Base-by-base conservation (phyloP, 1,284 basidiomycete species). In the Sutorius eximius region DNA sequence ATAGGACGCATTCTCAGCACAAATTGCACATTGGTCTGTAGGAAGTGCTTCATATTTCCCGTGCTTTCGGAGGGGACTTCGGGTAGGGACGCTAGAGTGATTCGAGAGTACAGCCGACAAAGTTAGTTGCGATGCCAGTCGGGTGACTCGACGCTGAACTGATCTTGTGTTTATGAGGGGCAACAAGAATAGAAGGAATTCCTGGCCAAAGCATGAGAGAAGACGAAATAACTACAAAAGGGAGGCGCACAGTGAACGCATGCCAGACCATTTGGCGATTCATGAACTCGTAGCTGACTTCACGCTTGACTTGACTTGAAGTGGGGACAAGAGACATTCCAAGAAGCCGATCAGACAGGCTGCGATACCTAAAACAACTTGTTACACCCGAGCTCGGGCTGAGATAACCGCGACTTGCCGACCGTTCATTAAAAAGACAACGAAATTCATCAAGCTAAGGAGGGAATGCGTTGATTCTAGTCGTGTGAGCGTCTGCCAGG, bases 191-290 rank as follows among this genome's bases (percentile, higher is more conserved):
- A 99, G 77, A 27, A 98, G 77, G 73, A 99, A 98, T 81, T 99
- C 96, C 95, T 97, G 27, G 29, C 43, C 12, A 27, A 54, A 24
- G 30, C 33, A 22, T 61, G 48, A 53, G 52, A 40, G 9, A 32
- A 52, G 18, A 30, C 9, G 24, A 27, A 18, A 15, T 8, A 16
- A 13, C 15, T 24, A 13, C 50, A 41, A 53, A 34, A 46, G 27
- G 27, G 12, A 16, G 46, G 37, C 89, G 59, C 69, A 95, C 94
- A 2, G 96, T 99, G 71, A 99, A 96, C 1, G 94, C 91, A 69
- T 96, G 92, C 97, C 97, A 99, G 51, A 99, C 96, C 80, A 99
- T 91, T 73, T 99, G 97, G 53, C 97, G 89, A 66, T 99, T 98
- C 88, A 99, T 93, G 67, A 95, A 99, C 70, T 99, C 97, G 73